phyloP scores from a whole-genome alignment of 202 grass and related monocot species.

The Setaria italica region DNA sequence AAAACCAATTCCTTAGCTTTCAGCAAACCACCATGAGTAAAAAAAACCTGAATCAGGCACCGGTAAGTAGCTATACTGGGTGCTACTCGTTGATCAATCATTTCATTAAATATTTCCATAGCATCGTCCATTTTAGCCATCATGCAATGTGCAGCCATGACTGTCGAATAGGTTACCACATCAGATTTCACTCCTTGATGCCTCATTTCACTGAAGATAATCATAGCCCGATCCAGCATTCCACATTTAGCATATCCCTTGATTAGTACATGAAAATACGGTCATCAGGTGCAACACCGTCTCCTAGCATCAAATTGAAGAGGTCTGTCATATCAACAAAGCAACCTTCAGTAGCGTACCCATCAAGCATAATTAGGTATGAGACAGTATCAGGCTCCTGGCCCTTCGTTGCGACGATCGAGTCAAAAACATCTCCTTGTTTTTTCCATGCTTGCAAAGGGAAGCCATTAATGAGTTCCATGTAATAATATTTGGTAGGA shows the following conservation, averaged over 20 bases:
- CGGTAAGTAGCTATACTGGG: neutral
- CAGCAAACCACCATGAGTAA: neutral
- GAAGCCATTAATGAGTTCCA: neutral
- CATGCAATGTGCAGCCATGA: neutral
- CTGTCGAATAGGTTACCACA: neutral
- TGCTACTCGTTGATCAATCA: neutral
- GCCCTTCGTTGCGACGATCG: neutral
- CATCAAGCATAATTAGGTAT: neutral
- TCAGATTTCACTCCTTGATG: neutral
- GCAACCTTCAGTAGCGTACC: neutral
- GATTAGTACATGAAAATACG: conserved; percentile 19
- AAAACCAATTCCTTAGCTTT: neutral
- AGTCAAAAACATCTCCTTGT: neutral
- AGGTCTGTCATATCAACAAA: neutral
- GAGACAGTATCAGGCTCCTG: neutral
- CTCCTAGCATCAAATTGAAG: conserved; percentile 22
- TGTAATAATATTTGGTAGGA: neutral
- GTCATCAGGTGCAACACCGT: neutral
- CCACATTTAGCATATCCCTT: neutral
- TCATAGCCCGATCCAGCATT: conserved; percentile 17
- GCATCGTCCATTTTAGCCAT: conserved; percentile 4
- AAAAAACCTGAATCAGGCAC: neutral
- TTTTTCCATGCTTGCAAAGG: neutral
- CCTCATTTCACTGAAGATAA: neutral
- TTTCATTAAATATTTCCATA: neutral